Evolutionary conservation across 768 basidiomycete species (phyloP), one percentile per base, ranked within the genome.

Genomic region (Serendipita sp.): DNA sequence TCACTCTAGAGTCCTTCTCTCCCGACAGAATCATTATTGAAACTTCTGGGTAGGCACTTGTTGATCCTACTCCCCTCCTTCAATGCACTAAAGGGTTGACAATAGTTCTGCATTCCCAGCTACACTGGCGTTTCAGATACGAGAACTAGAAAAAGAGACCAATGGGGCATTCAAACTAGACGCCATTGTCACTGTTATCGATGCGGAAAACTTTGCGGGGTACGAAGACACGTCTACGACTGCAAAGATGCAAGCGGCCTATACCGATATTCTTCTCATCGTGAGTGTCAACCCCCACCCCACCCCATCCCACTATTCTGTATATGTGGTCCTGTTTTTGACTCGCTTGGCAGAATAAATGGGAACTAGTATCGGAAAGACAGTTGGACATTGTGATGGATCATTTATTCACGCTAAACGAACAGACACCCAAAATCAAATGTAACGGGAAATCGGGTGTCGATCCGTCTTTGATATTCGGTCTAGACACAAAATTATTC

Each of bases 51-150:
- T 92, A 71, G 63, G 84, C 76, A n/a, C 45, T 34, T n/a, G 34
- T 27, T 34, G 34, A 2, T 31, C 31, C 44, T 36, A 1, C 15
- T 60, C 44, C 40, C 48, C 64, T 33, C 40, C 29, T 55, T 62
- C 18, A 23, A 23, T 23, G 29, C 44, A 55, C 52, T 37, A 5
- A 44, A 16, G 69, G 37, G 13, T 40, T 40, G 6, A 13, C 5
- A 92, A 90, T 40, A 94, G 94, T 10, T 94, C 91, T 5, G 94
- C 94, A 0, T 96, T 96, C 70, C 94, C 94, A 6, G 94, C 94
- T 2, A 95, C 93, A 0, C 78, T 97, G 37, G 94, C 93, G 0
- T 91, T 95, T 70, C 94, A 95, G 70, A 91, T 97, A 64, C 85
- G 91, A 44, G 87, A 94, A 72, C 77, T 97, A 27, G 93, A 93